These are phyloP conservation scores for Botryosphaeria agaves DNA, from an alignment of 2,329 filamentous ascomycete species.

Conservation along the genomic window DNA sequence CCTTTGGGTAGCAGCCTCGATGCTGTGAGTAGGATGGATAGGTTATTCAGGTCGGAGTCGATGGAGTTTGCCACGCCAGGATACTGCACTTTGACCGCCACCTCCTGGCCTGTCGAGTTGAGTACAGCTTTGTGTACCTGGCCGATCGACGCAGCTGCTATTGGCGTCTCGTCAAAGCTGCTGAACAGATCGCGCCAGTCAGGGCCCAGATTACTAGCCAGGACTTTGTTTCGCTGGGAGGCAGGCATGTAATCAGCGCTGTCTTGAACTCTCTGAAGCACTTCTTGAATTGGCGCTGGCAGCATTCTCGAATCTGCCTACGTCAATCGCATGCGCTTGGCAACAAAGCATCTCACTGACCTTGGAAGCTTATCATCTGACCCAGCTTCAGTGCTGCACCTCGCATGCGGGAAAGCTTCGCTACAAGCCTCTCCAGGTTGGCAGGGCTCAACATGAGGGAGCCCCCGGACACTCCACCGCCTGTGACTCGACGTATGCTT, in stretches of 20 bases:
- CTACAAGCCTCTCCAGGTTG: conserved; percentile 86
- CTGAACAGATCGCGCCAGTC: conserved; percentile 74
- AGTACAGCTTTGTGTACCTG: conserved; percentile 82
- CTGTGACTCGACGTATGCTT: conserved; percentile 61
- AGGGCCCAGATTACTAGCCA: conserved; percentile 58
- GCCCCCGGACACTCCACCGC: conserved; percentile 42
- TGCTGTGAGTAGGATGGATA: conserved; percentile 77
- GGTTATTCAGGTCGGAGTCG: conserved; percentile 87
- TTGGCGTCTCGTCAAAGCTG: conserved; percentile 76
- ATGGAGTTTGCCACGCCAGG: conserved; percentile 92
- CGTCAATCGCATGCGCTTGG: conserved; percentile 1
- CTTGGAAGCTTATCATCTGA: conserved; percentile 95
- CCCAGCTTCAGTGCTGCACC: conserved; percentile 93
- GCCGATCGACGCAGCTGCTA: conserved; percentile 91
- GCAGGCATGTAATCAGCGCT: conserved; percentile 96
- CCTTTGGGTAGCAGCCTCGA: conserved; percentile 81
- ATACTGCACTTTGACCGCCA: conserved; percentile 96
- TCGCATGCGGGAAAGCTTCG: conserved; percentile 88
- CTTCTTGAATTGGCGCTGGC: conserved; percentile 68
- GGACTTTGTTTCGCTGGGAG: conserved; percentile 76
- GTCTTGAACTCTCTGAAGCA: conserved; percentile 88
- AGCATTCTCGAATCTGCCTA: conserved; percentile 75
- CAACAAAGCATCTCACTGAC: conserved; percentile 13
- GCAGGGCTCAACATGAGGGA: conserved; percentile 74
- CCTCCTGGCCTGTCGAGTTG: conserved; percentile 52